phyloP scores from a whole-genome alignment of 257 asterid genomes.

The Penstemon davidsonii region DNA sequence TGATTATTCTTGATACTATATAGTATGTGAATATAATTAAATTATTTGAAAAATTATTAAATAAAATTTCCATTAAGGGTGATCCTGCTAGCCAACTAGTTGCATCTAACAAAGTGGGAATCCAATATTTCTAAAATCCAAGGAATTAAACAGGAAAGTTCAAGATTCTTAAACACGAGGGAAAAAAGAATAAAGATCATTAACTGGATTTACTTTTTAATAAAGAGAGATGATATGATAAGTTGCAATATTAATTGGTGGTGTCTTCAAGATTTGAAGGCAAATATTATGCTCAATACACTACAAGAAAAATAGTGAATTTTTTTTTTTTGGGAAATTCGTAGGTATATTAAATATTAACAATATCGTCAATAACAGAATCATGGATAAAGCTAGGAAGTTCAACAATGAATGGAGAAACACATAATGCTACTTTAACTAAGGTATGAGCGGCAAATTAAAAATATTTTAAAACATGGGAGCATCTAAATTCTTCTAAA shows the following conservation, averaged over 20 bases:
- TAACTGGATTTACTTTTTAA: slow-evolving; percentile 2
- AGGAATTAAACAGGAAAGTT: neutral
- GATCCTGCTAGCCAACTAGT: slow-evolving; percentile 21
- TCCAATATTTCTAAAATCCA: neutral
- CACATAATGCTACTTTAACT: too few species aligned
- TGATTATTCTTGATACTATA: slow-evolving; percentile 28
- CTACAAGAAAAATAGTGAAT: too few species aligned
- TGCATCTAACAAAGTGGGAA: slow-evolving; percentile 12
- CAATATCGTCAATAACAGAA: too few species aligned
- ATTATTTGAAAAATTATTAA: neutral
- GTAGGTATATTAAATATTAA: too few species aligned
- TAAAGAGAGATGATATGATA: slow-evolving; percentile 27
- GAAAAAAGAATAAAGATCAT: slow-evolving; percentile 14
- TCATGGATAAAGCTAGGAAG: too few species aligned
- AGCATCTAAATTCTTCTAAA: too few species aligned
- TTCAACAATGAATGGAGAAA: too few species aligned
- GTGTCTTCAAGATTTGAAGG: slow-evolving; percentile 19
- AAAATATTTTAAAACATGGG: too few species aligned
- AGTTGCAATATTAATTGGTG: slow-evolving; percentile 20
- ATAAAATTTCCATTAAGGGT: neutral
- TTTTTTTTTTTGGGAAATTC: too few species aligned
- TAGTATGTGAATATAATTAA: slow-evolving; percentile 1
- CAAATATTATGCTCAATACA: slow-evolving; percentile 24
- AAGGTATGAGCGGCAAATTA: too few species aligned
- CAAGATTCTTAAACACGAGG: slow-evolving; percentile 35